These are phyloP conservation scores for Botryococcus braunii DNA, from an alignment of 163 green algal species.

Conservation along the genomic window DNA sequence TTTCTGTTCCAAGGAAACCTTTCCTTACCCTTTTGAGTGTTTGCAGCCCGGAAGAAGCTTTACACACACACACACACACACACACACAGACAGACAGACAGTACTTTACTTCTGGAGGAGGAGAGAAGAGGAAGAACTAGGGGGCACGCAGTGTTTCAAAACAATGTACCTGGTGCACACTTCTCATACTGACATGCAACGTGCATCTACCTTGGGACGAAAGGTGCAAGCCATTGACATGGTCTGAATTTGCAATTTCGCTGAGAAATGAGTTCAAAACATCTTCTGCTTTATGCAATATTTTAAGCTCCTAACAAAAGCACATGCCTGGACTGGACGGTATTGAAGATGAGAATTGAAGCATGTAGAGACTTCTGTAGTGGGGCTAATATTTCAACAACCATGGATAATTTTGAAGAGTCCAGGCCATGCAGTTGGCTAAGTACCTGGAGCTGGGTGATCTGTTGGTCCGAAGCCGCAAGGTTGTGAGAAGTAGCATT, in stretches of 20 bases:
- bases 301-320: background rate
- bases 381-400: background rate
- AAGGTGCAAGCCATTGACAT: too few species aligned
- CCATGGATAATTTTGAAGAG: background rate
- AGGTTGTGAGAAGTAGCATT: slow-evolving; percentile 15
- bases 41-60: too few species aligned
- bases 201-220: too few species aligned
- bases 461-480: slow-evolving; percentile 20
- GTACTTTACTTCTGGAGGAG: too few species aligned
- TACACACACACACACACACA: too few species aligned
- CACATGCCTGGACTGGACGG: background rate
- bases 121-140: too few species aligned
- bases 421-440: background rate
- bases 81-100: too few species aligned
- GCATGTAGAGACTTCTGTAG: background rate
- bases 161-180: too few species aligned
- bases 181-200: too few species aligned
- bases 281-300: background rate
- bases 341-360: background rate
- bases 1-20: too few species aligned
- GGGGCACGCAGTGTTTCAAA: too few species aligned
- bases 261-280: background rate
- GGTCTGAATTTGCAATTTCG: background rate
- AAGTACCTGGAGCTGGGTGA: slow-evolving; percentile 16
- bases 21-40: too few species aligned